Conservation (phyloP, 2,329 filamentous ascomycete species). For the Aspergillus pseudoglaucus region DNA sequence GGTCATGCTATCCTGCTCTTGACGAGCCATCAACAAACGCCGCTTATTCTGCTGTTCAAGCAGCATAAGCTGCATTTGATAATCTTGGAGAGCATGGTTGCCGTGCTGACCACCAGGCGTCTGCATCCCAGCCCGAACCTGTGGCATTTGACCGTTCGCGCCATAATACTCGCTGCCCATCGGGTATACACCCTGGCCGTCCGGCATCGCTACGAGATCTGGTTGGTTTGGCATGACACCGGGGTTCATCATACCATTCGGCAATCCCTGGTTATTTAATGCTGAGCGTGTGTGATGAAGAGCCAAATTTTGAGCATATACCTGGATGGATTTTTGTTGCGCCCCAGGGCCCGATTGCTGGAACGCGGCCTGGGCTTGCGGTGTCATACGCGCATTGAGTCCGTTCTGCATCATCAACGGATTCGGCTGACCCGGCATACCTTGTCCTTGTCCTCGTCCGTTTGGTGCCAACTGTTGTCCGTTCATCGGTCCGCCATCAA, state of each 20-base stretch:
- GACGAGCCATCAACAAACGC: conserved; percentile 58
- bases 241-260: conserved; percentile 60
- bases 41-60: conserved; percentile 65
- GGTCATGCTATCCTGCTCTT: conserved; percentile 59
- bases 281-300: conserved; percentile 69
- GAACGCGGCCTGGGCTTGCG: conserved; percentile 64
- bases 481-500: conserved; percentile 69
- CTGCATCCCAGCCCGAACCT: conserved; percentile 32
- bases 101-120: conserved; percentile 37
- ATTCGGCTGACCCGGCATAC: conserved; percentile 61
- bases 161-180: conserved; percentile 53
- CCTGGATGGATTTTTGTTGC: conserved; percentile 78
- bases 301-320: conserved; percentile 78
- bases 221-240: conserved; percentile 66
- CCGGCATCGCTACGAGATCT: conserved; percentile 74
- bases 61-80: conserved; percentile 65
- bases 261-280: conserved; percentile 75
- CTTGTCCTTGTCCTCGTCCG: conserved; percentile 61
- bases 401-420: conserved; percentile 56
- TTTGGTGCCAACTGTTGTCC: conserved; percentile 72
- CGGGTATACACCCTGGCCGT: conserved; percentile 44
- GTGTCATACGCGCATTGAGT: conserved; percentile 69
- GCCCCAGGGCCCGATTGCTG: conserved; percentile 50
- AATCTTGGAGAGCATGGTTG: conserved; percentile 62
- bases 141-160: conserved; percentile 48